phyloP scores from a whole-genome alignment of 805 yeast genomes.

The Teunomyces stri region DNA sequence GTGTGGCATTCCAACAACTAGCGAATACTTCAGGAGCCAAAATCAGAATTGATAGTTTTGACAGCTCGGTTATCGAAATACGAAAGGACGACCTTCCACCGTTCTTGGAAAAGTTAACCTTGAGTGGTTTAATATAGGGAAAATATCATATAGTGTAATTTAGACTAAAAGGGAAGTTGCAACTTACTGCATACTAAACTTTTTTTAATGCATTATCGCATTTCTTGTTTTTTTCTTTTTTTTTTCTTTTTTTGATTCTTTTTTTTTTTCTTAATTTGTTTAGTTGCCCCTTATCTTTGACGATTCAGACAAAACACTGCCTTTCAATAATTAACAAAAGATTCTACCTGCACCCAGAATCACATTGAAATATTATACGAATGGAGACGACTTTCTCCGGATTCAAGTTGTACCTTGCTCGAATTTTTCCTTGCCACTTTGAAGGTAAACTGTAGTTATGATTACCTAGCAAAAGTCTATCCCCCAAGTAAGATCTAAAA shows the following conservation, averaged over 20 bases:
- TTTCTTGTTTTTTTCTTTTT: no score
- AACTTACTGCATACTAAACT: neutral
- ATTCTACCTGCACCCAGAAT: no score
- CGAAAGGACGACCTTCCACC: constrained; percentile 83
- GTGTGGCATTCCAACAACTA: constrained; percentile 86
- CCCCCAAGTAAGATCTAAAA: neutral
- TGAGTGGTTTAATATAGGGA: constrained; percentile 7
- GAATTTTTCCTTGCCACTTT: no score
- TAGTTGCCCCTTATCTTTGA: no score
- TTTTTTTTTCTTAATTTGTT: neutral
- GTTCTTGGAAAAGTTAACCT: constrained; percentile 77
- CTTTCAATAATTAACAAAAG: no score
- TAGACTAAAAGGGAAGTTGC: neutral
- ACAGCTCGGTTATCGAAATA: constrained; percentile 88
- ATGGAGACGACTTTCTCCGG: no score
- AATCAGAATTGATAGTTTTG: constrained; percentile 90
- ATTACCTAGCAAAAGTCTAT: neutral
- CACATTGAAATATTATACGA: no score
- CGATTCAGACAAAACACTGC: no score
- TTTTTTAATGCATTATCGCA: neutral
- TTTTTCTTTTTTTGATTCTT: no score
- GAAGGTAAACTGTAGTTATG: no score
- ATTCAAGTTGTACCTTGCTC: no score
- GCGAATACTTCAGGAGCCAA: constrained; percentile 83
- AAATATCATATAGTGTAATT: neutral